These are phyloP conservation scores for Penicillium sp. DNA, from an alignment of 2,329 filamentous ascomycete genomes.

Conservation along the genomic window DNA sequence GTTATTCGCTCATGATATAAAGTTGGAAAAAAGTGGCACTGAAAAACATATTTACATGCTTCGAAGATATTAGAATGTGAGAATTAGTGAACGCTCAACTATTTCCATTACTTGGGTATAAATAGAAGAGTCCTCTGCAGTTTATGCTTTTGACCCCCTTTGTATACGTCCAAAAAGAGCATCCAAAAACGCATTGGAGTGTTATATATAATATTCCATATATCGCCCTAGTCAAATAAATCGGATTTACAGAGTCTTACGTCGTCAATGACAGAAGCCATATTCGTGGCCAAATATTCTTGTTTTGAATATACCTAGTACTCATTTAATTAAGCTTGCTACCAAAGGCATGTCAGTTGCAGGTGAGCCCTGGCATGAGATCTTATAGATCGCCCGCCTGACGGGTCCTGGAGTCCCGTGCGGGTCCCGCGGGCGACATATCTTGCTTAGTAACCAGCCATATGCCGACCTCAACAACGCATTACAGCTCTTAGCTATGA, in stretches of 20 bases:
- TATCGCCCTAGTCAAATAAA: not conserved
- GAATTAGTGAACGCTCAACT: not conserved
- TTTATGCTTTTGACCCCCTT: no score
- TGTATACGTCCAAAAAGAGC: not conserved
- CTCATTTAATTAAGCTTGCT: not conserved
- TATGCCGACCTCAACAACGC: slow-evolving; percentile 2
- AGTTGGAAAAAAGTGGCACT: not conserved
- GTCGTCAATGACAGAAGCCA: not conserved
- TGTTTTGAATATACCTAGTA: not conserved
- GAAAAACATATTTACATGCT: not conserved
- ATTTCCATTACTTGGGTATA: not conserved
- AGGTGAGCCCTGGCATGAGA: not conserved
- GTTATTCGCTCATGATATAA: not conserved
- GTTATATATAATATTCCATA: not conserved
- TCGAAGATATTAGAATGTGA: not conserved
- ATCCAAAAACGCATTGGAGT: not conserved
- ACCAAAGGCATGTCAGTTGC: not conserved
- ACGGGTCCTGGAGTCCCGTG: not conserved
- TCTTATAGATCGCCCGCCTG: not conserved
- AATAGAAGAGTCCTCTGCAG: no score
- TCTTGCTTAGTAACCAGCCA: slow-evolving; percentile 6
- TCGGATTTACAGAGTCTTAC: not conserved
- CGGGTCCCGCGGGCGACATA: not conserved
- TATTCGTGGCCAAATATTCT: not conserved
- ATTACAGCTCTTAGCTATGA: not conserved